These are phyloP conservation scores for Capsicum rhomboideum DNA, from an alignment of 257 asterid species.

Conservation along the genomic window DNA sequence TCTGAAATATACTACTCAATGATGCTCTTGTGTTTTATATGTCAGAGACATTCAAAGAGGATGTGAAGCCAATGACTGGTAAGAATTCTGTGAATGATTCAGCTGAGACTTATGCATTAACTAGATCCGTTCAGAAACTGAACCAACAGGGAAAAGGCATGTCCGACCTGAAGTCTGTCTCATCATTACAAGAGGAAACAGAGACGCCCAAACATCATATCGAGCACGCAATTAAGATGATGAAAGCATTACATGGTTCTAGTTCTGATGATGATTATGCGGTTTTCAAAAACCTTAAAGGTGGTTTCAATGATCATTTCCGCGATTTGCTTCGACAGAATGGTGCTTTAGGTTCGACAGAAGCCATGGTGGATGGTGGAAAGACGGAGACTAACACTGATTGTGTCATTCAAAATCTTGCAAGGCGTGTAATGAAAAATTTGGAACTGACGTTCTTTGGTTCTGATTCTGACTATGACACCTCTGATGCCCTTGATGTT, in stretches of 20 bases:
- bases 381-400: neutral
- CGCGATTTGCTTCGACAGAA: neutral
- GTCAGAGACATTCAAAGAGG: neutral
- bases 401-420: neutral
- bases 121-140: too few relatives aligned
- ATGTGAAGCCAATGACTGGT: neutral
- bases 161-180: neutral
- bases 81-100: neutral
- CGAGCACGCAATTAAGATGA: neutral
- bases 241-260: neutral
- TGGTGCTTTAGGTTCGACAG: neutral
- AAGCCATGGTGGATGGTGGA: neutral
- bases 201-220: neutral
- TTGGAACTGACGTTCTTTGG: neutral
- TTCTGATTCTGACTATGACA: neutral
- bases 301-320: neutral
- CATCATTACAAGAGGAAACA: neutral
- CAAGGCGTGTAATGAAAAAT: neutral
- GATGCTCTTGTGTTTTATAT: neutral
- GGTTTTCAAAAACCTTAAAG: neutral
- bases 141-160: too few relatives aligned
- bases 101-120: neutral
- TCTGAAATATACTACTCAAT: neutral
- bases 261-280: neutral
- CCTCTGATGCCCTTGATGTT: neutral